Conservation (phyloP, 805 yeast species). For the Candida maesae region DNA sequence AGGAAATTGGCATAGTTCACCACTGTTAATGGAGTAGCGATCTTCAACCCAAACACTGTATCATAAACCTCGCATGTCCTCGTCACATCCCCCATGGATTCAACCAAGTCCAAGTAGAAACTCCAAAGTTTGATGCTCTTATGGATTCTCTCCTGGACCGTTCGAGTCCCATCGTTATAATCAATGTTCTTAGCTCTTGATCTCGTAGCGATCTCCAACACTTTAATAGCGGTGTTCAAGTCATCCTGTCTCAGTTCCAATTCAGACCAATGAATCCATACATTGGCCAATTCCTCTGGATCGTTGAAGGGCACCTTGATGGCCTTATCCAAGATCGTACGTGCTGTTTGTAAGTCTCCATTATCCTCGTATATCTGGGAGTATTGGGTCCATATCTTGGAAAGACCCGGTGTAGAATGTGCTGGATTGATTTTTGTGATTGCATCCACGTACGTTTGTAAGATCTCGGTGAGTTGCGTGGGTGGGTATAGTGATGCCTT, state of each 20-base stretch:
- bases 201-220: conserved; percentile 39
- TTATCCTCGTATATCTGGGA: conserved; percentile 58
- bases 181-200: conserved; percentile 34
- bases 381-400: conserved; percentile 66
- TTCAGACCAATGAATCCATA: conserved; percentile 78
- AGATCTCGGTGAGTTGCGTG: conserved; percentile 37
- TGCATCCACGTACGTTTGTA: conserved; percentile 62
- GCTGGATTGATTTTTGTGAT: conserved; percentile 62
- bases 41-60: conserved; percentile 48
- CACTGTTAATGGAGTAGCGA: conserved; percentile 65
- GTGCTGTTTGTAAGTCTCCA: conserved; percentile 54
- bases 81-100: conserved; percentile 45
- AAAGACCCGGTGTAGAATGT: conserved; percentile 42
- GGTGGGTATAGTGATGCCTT: conserved; percentile 46
- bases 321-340: conserved; percentile 60
- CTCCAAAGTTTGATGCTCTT: conserved; percentile 68
- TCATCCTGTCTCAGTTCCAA: conserved; percentile 50
- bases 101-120: conserved; percentile 66
- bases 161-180: conserved; percentile 38
- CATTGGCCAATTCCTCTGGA: conserved; percentile 58
- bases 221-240: conserved; percentile 39
- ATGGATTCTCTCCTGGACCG: conserved; percentile 58
- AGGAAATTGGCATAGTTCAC: conserved; percentile 64
- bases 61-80: conserved; percentile 46
- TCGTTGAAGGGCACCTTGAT: conserved; percentile 64